phyloP scores from a whole-genome alignment of 306 rosid genomes.

The Quillaja saponaria region DNA sequence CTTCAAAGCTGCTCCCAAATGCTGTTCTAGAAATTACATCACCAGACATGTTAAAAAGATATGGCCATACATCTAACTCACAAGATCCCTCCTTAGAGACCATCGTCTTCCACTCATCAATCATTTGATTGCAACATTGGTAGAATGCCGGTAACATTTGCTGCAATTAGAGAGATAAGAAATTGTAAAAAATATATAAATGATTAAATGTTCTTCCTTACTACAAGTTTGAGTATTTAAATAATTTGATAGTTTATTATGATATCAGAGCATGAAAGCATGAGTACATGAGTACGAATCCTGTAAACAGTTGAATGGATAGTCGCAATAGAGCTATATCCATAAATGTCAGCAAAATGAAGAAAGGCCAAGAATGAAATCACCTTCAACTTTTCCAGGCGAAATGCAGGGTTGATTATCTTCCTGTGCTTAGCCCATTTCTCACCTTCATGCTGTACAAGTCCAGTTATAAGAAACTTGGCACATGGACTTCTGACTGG shows the following conservation, averaged over 20 bases:
- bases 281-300: background rate
- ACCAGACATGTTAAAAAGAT: conserved; percentile 12
- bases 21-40: conserved; percentile 3
- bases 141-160: conserved; percentile 29
- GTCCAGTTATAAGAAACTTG: conserved; percentile 35
- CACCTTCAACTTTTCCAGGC: conserved; percentile 58
- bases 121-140: conserved; percentile 27
- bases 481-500: conserved; percentile 23
- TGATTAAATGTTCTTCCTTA: no score
- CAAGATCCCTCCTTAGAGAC: conserved; percentile 3
- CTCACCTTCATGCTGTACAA: conserved; percentile 34
- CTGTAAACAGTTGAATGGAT: no score
- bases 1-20: conserved; percentile 4
- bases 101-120: conserved; percentile 30
- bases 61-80: conserved; percentile 49
- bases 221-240: no score
- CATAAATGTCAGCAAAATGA: no score
- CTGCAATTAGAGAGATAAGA: background rate
- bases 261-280: no score
- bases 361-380: no score
- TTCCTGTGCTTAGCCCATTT: conserved; percentile 63
- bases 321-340: no score
- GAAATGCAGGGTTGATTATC: conserved; percentile 56
- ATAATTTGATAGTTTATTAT: background rate
- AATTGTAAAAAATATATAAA: no score